phyloP scores from a whole-genome alignment of 2,329 filamentous ascomycete species.

The Fusarium zealandicum region DNA sequence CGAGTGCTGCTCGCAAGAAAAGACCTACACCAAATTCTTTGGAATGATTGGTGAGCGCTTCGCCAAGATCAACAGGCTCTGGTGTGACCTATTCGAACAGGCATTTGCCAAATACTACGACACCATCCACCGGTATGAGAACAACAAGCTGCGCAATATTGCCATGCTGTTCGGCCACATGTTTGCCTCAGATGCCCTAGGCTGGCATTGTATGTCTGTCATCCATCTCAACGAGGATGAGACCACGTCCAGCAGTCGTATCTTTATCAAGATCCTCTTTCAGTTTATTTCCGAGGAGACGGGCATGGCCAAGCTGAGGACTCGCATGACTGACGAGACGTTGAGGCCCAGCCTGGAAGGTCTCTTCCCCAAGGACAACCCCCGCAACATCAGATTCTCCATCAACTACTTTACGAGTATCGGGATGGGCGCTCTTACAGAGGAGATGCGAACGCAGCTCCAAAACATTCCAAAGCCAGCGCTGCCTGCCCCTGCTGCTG shows the following conservation, averaged over 20 bases:
- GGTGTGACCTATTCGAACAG: conserved; percentile 91
- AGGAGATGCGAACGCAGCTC: conserved; percentile 91
- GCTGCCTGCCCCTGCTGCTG: conserved; percentile 67
- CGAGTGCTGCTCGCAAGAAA: conserved; percentile 95
- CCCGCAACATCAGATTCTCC: conserved; percentile 90
- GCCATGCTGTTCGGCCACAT: conserved; percentile 94
- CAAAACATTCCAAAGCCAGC: conserved; percentile 89
- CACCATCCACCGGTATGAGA: conserved; percentile 96
- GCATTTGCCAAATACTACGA: conserved; percentile 94
- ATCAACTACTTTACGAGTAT: conserved; percentile 99
- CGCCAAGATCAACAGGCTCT: conserved; percentile 92
- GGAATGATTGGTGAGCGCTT: conserved; percentile 94
- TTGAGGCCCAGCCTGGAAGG: conserved; percentile 81
- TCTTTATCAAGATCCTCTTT: conserved; percentile 98
- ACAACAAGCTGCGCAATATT: conserved; percentile 92
- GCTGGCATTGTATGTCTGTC: conserved; percentile 86
- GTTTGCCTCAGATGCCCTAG: conserved; percentile 84
- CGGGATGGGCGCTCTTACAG: conserved; percentile 92
- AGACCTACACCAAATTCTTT: conserved; percentile 97
- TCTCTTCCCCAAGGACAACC: conserved; percentile 88
- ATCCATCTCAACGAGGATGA: conserved; percentile 96
- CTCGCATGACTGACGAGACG: conserved; percentile 78
- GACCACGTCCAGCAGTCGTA: conserved; percentile 93
- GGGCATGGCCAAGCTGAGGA: conserved; percentile 80
- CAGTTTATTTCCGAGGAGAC: conserved; percentile 89